phyloP scores from a whole-genome alignment of 2,329 filamentous ascomycete genomes.

The Fusarium scirpi region DNA sequence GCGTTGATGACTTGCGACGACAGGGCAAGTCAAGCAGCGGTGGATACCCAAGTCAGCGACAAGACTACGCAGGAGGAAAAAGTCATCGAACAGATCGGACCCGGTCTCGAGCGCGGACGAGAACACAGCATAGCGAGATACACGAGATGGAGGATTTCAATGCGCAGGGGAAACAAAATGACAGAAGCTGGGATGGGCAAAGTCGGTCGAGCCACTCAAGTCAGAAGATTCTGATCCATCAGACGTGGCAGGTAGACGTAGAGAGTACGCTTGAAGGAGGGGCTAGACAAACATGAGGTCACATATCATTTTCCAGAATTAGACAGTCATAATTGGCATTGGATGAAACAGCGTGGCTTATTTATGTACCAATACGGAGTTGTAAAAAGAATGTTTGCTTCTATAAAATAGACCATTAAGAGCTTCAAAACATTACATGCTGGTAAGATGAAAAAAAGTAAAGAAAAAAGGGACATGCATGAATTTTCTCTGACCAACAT shows the following conservation, averaged over 20 bases:
- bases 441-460: background rate
- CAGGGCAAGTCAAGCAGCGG: conserved; percentile 46
- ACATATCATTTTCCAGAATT: background rate
- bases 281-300: background rate
- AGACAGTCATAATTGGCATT: background rate
- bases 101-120: conserved; percentile 20
- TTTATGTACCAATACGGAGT: conserved; percentile 3
- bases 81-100: conserved; percentile 40
- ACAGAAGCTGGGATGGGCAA: conserved; percentile 27
- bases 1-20: conserved; percentile 46
- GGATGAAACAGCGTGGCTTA: background rate
- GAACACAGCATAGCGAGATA: conserved; percentile 22
- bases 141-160: conserved; percentile 36
- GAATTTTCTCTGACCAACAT: conserved; percentile 2
- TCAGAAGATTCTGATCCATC: conserved; percentile 48
- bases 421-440: conserved; percentile 4
- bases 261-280: conserved; percentile 32
- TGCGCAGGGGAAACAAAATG: background rate
- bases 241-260: conserved; percentile 48
- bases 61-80: conserved; percentile 36
- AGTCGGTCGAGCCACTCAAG: conserved; percentile 46
- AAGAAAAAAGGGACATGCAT: conserved; percentile 1
- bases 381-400: background rate
- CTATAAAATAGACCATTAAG: background rate
- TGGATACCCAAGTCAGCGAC: conserved; percentile 38